These are phyloP conservation scores for Arachis monticola DNA, from an alignment of 331 rosid species.

Conservation along the genomic window DNA sequence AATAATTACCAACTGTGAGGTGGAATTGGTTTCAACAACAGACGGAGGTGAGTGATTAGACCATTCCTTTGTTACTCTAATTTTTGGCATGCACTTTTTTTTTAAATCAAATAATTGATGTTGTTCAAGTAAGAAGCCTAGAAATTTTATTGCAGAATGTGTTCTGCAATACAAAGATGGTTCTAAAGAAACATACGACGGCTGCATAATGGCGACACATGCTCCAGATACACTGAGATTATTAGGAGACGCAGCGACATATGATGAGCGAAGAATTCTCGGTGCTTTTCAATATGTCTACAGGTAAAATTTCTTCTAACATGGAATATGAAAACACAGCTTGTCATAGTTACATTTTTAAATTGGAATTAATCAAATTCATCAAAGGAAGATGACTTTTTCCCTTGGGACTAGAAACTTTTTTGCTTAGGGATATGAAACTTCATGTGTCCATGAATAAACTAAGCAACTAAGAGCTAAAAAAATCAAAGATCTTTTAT, in stretches of 20 bases:
- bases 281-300: slow-evolving; percentile 92
- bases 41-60: slow-evolving; percentile 56
- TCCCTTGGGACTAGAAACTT: not conserved
- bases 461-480: slow-evolving; percentile 10
- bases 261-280: slow-evolving; percentile 71
- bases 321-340: not conserved
- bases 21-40: slow-evolving; percentile 55
- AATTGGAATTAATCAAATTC: not conserved
- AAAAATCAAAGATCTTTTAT: slow-evolving; percentile 18
- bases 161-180: slow-evolving; percentile 59
- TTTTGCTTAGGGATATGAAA: not conserved
- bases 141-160: slow-evolving; percentile 60
- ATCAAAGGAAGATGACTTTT: not conserved
- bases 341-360: slow-evolving; percentile 3
- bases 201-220: slow-evolving; percentile 78
- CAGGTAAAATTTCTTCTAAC: slow-evolving; percentile 55
- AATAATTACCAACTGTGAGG: slow-evolving; percentile 60
- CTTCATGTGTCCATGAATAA: not conserved
- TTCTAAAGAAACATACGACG: slow-evolving; percentile 59
- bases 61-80: not conserved
- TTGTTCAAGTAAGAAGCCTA: slow-evolving; percentile 1
- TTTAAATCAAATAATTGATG: not conserved
- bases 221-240: slow-evolving; percentile 85
- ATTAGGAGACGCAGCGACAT: slow-evolving; percentile 81
- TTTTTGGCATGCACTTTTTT: no score